Percentiles rank a stretch among this genome's conserved stretches.
Conservation (phyloP, 768 basidiomycete genomes). For the Strobilomyces confusus region DNA sequence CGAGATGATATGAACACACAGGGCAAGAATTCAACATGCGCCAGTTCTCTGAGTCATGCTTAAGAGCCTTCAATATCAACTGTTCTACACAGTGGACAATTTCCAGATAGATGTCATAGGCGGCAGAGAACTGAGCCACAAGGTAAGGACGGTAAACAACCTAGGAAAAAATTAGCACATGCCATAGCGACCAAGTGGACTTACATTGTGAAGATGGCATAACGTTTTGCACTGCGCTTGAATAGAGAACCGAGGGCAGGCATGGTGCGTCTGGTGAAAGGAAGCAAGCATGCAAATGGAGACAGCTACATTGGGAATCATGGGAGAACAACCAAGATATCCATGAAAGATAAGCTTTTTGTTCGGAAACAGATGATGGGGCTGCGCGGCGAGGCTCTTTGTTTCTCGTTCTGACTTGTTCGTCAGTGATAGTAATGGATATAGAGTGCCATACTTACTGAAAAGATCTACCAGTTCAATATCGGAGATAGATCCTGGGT, state of each 20-base stretch:
- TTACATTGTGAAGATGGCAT: neutral
- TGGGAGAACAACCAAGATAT: neutral
- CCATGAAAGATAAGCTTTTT: neutral
- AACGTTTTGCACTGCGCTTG: neutral
- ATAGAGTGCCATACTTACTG: no score
- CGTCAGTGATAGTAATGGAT: no score
- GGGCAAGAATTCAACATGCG: neutral
- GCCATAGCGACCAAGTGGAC: no score
- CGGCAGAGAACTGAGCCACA: neutral
- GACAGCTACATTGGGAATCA: neutral
- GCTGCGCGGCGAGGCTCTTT: no score
- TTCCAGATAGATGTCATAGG: neutral
- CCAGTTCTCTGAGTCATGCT: neutral
- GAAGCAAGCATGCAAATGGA: neutral
- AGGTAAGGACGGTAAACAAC: neutral
- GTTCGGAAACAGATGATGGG: no score
- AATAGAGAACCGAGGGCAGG: neutral
- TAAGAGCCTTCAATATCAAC: no score
- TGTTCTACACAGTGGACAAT: neutral
- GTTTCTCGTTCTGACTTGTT: no score
- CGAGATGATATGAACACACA: conserved; percentile 6
- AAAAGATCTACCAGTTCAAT: no score
- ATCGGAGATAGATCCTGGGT: no score
- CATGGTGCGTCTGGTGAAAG: neutral
- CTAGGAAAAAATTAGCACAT: no score